Base-by-base conservation (phyloP, 1,284 basidiomycete species). In the Laetiporus sulphureus region DNA sequence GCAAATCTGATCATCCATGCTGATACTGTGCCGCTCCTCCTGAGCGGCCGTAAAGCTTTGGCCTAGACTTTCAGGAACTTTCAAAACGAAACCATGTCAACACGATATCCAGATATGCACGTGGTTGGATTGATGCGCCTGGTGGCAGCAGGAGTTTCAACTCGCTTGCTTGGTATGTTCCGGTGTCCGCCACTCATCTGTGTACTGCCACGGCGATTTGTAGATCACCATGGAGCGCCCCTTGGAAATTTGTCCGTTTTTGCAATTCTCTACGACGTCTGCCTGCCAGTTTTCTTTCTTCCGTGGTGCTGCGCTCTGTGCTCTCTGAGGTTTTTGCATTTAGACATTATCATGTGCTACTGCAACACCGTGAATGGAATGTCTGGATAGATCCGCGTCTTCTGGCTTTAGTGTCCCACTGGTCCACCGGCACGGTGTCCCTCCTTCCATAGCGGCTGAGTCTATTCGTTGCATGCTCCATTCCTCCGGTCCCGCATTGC, bases 21-120 rank as follows among this genome's bases (percentile, higher is more conserved):
- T n/a, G n/a, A n/a, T n/a, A n/a, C n/a, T n/a, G 25, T 24, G 38
- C 38, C 29, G 38, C 38, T 32, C 29, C 38, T 40, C 31, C 36
- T 40, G 30, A 32, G 38, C 38, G 38, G 38, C 38, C 38, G 31
- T 38, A 40, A 40, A 32, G 23, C 38, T 32, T 32, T 11, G 30
- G 30, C 19, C 38, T 40, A 32, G 38, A n/a, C 31, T 40, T 29
- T 29, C 36, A 38, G 38, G 38, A 40, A 32, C 38, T 18, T 18
- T 32, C 25, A 8, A 27, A 7, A 7, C 25, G 25, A 13, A 27
- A 7, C 25, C 7, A 27, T 27, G 25, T 27, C 7, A 8, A 27
- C 13, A 27, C 7, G 8, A 7, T 13, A 27, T 27, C 13, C 25
- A 27, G 8, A 13, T 27, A 13, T 27, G 25, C 25, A 27, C n/a